Evolutionary conservation across 331 rosid species (phyloP), one percentile per base, ranked within the genome.

Genomic region (Malus hybrid): DNA sequence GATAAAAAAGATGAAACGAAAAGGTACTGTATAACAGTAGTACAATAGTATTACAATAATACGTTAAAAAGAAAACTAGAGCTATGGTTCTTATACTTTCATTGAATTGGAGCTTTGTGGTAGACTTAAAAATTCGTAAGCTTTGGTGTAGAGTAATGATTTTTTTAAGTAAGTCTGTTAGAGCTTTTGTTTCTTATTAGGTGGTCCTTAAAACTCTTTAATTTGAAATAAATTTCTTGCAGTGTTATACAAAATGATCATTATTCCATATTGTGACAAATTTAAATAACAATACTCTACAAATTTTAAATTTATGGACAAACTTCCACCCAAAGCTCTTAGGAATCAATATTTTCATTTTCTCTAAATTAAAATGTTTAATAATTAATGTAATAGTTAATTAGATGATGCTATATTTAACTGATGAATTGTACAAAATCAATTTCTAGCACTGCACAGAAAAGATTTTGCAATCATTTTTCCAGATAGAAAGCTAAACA

Each of bases 201-300:
- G 2, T 50, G 9, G 56, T 6, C 56, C 19, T 15, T 50, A 50
- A 50, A 50, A 15, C 4, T 39, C 11, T 2, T 9, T 9, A 39
- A 2, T 39, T 50, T 15, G 19, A 52, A 15, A 9, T 4, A 16
- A 52, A 6, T 7, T 52, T 52, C 1, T 16, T 2, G 18, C 20
- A 0, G 7, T 52, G 20, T 52, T 52, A 16, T 2, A 3, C 0
- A 52, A 52, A 52, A 52, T 52, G 0, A 52, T 0, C 1, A 52
- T 52, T 16, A 18, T 18, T 2, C 10, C 46, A 16, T 0, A 6
- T 15, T 52, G 20, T 1, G 4, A 52, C 10, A 52, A 52, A 6
- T 16, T 52, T 3, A 52, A 6, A 52, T 16, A 52, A 0, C 4
- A 15, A 52, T 16, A 18, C 57, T 16, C 7, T 39, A 52, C 19